Percentiles rank a stretch among this genome's conserved stretches.
Evolutionary conservation across 768 basidiomycete species (phyloP).

Genomic region (Russula abietina): DNA sequence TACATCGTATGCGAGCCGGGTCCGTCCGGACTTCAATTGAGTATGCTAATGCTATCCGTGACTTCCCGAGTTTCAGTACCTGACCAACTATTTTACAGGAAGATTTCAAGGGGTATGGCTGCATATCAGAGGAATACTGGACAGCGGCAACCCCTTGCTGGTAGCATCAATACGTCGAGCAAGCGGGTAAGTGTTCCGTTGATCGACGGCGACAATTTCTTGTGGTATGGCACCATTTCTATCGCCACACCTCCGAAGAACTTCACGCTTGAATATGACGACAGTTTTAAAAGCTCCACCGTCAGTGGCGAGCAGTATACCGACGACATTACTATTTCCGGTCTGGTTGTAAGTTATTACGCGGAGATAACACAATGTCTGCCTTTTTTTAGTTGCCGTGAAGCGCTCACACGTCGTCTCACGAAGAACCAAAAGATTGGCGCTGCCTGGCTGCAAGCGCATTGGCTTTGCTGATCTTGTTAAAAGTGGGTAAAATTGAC

Average conservation of each 20-base stretch:
- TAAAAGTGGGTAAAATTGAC: no score
- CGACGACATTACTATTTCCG: conserved; percentile 20
- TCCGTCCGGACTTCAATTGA: neutral
- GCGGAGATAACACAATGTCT: no score
- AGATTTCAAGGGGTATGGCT: conserved; percentile 3
- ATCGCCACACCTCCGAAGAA: no score
- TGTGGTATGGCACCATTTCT: conserved; percentile 17
- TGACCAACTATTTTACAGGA: no score
- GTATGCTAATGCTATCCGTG: neutral
- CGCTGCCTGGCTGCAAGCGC: no score
- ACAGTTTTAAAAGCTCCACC: conserved; percentile 34
- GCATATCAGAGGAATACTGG: conserved; percentile 7
- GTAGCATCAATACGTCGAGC: neutral
- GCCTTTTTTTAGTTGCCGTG: neutral
- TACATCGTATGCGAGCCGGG: neutral
- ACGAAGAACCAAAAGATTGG: neutral
- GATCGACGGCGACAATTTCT: neutral
- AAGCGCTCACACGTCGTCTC: neutral
- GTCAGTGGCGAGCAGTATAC: no score
- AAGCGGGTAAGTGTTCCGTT: neutral
- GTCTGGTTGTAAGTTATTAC: conserved; percentile 21
- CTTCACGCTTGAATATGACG: conserved; percentile 36
- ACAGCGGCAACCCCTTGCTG: neutral
- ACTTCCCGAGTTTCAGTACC: neutral
- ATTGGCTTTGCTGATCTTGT: no score